These are phyloP conservation scores for Zygosaccharomyces siamensis DNA, from an alignment of 805 yeast species.

Conservation along the genomic window DNA sequence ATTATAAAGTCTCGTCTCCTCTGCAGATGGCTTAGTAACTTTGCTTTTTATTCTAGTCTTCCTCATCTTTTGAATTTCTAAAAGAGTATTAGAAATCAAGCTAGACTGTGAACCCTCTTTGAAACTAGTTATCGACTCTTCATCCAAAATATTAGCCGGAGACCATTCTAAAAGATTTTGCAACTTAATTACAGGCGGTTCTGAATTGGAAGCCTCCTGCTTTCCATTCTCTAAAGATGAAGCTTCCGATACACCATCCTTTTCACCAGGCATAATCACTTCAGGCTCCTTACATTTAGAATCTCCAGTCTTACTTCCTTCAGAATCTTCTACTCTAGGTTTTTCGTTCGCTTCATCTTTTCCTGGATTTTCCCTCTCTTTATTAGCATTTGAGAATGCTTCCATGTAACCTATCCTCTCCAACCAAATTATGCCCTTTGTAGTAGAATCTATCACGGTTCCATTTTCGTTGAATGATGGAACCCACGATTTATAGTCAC, in stretches of 20 bases:
- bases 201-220: not conserved
- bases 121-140: slow-evolving; percentile 49
- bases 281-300: not conserved
- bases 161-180: slow-evolving; percentile 47
- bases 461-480: slow-evolving; percentile 60
- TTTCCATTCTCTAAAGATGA: not conserved
- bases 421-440: slow-evolving; percentile 49
- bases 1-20: slow-evolving; percentile 42
- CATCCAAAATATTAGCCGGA: slow-evolving; percentile 44
- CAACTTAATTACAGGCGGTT: slow-evolving; percentile 27
- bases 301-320: not conserved
- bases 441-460: slow-evolving; percentile 47
- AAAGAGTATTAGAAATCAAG: slow-evolving; percentile 42
- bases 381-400: slow-evolving; percentile 16
- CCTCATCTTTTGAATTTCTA: slow-evolving; percentile 49
- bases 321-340: slow-evolving; percentile 12
- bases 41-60: slow-evolving; percentile 38
- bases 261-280: not conserved
- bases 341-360: slow-evolving; percentile 3
- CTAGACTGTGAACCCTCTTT: slow-evolving; percentile 40
- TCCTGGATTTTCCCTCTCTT: slow-evolving; percentile 5
- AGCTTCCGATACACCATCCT: not conserved
- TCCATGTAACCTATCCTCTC: slow-evolving; percentile 48
- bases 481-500: slow-evolving; percentile 52
- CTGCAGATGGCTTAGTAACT: slow-evolving; percentile 37